A percentile compares a stretch with the other conserved stretches of the same genome.
These are phyloP conservation scores for Hansenula lynferdii DNA, from an alignment of 1,139 yeast genomes.

Conservation along the genomic window DNA sequence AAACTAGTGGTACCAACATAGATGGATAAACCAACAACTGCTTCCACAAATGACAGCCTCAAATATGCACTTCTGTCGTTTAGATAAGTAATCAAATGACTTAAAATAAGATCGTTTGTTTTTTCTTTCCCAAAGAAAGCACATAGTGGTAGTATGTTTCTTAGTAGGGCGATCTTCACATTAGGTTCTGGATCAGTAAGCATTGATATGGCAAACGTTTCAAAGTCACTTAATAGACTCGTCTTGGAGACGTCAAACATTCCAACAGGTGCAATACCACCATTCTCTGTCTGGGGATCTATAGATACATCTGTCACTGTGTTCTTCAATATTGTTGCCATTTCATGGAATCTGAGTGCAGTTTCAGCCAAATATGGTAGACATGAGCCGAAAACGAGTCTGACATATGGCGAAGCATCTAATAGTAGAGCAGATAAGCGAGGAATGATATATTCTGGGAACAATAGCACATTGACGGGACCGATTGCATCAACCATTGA, in stretches of 20 bases:
- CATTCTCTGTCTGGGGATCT: conserved; percentile 38
- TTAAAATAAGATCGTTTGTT: conserved; percentile 81
- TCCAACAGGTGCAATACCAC: conserved; percentile 23
- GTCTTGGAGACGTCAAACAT: conserved; percentile 31
- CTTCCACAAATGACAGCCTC: conserved; percentile 64
- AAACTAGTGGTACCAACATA: conserved; percentile 77
- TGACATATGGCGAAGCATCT: conserved; percentile 40
- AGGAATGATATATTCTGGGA: conserved; percentile 81
- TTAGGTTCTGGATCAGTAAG: conserved; percentile 64
- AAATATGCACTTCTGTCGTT: conserved; percentile 73
- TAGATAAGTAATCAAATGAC: conserved; percentile 86
- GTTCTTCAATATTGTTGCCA: conserved; percentile 53
- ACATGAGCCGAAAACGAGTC: conserved; percentile 67
- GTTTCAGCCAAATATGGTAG: conserved; percentile 64
- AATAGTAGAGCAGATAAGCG: conserved; percentile 46
- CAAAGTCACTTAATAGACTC: conserved; percentile 41
- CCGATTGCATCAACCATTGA: conserved; percentile 62
- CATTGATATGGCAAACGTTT: conserved; percentile 56
- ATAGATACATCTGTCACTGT: conserved; percentile 31
- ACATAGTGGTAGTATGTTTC: conserved; percentile 70
- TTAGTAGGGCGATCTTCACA: conserved; percentile 67
- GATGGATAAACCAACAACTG: conserved; percentile 76
- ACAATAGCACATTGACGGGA: conserved; percentile 69
- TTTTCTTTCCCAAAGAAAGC: conserved; percentile 81
- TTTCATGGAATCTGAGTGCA: conserved; percentile 60